These are phyloP conservation scores for Sapria himalayana DNA, from an alignment of 345 rosid species.

Conservation along the genomic window DNA sequence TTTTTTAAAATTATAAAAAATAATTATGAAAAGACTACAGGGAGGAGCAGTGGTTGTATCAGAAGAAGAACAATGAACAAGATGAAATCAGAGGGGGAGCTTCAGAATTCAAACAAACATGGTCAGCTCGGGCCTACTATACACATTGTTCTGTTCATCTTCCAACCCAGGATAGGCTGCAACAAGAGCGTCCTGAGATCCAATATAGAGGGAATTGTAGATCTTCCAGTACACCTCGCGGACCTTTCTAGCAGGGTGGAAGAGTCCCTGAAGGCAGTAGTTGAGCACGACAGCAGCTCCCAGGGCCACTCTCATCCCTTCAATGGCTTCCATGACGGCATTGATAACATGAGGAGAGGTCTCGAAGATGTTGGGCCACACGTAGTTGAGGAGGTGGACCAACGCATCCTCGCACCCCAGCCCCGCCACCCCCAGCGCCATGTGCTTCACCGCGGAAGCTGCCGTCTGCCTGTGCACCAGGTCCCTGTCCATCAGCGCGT, in stretches of 20 bases:
- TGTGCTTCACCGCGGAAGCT: conserved; percentile 94
- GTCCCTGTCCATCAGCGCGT: conserved; percentile 96
- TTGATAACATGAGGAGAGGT: conserved; percentile 96
- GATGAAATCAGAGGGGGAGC: too few species aligned
- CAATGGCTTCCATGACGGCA: conserved; percentile 96
- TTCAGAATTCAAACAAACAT: conserved; percentile 58
- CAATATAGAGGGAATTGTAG: conserved; percentile 84
- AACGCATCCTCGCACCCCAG: conserved; percentile 96
- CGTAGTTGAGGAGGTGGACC: conserved; percentile 68
- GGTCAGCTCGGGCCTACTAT: conserved; percentile 77
- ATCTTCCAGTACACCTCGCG: conserved; percentile 99
- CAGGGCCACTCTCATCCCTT: conserved; percentile 89
- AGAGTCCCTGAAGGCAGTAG: conserved; percentile 92
- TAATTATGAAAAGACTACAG: too few species aligned
- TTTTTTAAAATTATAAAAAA: too few species aligned
- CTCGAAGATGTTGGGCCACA: conserved; percentile 98
- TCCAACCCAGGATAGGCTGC: conserved; percentile 76
- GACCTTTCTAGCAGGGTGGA: conserved; percentile 95
- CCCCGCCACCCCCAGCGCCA: conserved; percentile 97
- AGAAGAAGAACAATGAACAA: too few species aligned
- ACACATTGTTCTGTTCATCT: conserved; percentile 57
- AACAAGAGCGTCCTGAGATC: conserved; percentile 81
- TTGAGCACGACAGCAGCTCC: conserved; percentile 76
- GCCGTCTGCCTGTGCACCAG: conserved; percentile 97
- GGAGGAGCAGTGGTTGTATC: too few species aligned